phyloP scores from a whole-genome alignment of 2,329 filamentous ascomycete species.

The Aspergillus terreus region DNA sequence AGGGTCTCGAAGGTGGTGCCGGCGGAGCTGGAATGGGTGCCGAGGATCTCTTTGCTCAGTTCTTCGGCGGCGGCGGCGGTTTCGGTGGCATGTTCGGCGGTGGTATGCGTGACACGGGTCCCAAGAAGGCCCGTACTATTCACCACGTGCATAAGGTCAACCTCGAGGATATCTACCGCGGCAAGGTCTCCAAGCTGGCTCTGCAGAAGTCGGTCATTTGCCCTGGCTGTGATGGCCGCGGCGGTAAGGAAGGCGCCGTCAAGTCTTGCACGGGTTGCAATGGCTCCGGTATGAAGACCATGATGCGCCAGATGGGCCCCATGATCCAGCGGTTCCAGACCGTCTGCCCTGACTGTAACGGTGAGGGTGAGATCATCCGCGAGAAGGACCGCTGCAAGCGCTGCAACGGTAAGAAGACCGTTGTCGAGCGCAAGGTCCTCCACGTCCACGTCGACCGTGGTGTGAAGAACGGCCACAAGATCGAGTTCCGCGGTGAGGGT shows the following conservation, averaged over 20 bases:
- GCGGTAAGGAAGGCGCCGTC: constrained; percentile 97
- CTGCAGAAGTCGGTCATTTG: constrained; percentile 98
- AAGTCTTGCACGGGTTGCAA: constrained; percentile 89
- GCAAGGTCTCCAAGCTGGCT: constrained; percentile 95
- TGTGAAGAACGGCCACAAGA: constrained; percentile 89
- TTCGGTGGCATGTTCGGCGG: constrained; percentile 75
- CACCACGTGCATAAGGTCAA: constrained; percentile 98
- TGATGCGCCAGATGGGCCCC: constrained; percentile 99
- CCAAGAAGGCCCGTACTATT: constrained; percentile 90
- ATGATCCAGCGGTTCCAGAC: constrained; percentile 99
- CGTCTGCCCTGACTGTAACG: constrained; percentile 95
- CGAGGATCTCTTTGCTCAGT: constrained; percentile 94
- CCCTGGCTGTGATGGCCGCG: constrained; percentile 86
- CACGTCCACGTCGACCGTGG: constrained; percentile 97
- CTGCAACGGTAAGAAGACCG: constrained; percentile 95
- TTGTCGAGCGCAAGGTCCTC: constrained; percentile 94
- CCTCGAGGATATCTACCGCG: constrained; percentile 95
- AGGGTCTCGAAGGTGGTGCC: constrained; percentile 83
- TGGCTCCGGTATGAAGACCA: constrained; percentile 96
- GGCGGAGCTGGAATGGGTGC: constrained; percentile 84
- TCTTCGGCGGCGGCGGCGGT: constrained; percentile 77
- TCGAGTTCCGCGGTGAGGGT: constrained; percentile 95
- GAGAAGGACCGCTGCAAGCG: constrained; percentile 98
- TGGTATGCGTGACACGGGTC: constrained; percentile 75
- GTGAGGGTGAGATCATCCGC: constrained; percentile 93